Conservation (phyloP, 257 asterid species). For the Anisodus tanguticus region DNA sequence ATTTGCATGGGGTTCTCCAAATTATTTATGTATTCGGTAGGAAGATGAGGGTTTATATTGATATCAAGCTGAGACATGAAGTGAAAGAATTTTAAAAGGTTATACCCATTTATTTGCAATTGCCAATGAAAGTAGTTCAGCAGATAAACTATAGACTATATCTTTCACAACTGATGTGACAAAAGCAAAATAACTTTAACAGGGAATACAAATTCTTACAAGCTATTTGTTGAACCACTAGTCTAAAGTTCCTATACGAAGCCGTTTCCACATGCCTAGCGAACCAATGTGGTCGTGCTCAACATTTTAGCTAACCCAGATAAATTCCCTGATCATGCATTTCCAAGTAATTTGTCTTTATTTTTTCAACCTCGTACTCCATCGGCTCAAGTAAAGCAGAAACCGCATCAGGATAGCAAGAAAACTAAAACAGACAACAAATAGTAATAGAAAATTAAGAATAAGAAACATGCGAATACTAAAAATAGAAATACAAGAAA, state of each 20-base stretch:
- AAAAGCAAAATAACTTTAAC: conserved; percentile 1
- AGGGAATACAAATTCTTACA: conserved; percentile 6
- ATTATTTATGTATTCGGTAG: conserved; percentile 89
- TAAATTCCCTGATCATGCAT: background rate
- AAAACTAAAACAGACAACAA: too few relatives aligned
- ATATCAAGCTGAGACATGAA: conserved; percentile 65
- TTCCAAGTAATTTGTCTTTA: background rate
- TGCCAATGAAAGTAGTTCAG: conserved; percentile 25
- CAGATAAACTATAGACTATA: conserved; percentile 7
- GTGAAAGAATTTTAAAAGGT: conserved; percentile 7
- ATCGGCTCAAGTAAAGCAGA: too few relatives aligned
- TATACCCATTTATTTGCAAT: conserved; percentile 22
- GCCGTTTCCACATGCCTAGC: conserved; percentile 7
- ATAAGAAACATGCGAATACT: too few relatives aligned
- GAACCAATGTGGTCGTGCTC: background rate
- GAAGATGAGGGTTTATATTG: conserved; percentile 83
- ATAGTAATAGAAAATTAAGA: too few relatives aligned
- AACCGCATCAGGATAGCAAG: too few relatives aligned
- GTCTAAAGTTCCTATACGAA: conserved; percentile 5
- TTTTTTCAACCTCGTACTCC: background rate
- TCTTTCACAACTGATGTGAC: background rate
- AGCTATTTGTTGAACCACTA: conserved; percentile 21
- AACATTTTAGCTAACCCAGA: background rate
- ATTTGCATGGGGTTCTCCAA: conserved; percentile 90
- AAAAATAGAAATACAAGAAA: too few relatives aligned